phyloP scores from a whole-genome alignment of 495 filamentous ascomycete genomes.

The Neurospora sp. region DNA sequence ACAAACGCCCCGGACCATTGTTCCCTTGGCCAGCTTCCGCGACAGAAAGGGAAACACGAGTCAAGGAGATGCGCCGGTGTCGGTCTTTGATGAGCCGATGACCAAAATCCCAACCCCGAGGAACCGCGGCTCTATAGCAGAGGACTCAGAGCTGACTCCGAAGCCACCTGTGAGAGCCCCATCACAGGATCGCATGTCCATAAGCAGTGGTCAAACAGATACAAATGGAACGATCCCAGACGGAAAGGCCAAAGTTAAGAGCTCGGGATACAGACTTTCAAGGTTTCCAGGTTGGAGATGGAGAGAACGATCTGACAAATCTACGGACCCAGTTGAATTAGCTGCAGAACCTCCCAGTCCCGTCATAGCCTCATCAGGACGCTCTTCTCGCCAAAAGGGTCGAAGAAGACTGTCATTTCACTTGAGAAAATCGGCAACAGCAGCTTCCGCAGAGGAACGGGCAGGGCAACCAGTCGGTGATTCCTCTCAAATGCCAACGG shows the following conservation, averaged over 20 bases:
- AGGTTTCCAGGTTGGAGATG: conserved; percentile 9
- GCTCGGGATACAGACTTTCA: conserved; percentile 6
- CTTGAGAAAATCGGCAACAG: background rate
- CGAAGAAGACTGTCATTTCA: background rate
- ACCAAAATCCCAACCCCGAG: background rate
- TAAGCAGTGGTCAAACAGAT: background rate
- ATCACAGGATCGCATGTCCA: background rate
- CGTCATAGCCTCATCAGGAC: background rate
- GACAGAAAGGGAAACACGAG: background rate
- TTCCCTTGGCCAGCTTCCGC: background rate
- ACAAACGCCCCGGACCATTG: background rate
- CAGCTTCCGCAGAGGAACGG: background rate
- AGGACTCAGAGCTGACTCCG: background rate
- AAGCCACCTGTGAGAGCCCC: background rate
- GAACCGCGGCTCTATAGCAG: background rate
- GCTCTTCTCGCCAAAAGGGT: background rate
- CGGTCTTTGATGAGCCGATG: background rate
- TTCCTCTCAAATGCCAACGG: background rate
- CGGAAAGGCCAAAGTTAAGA: conserved; percentile 1
- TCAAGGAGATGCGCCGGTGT: background rate
- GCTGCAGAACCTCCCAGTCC: background rate
- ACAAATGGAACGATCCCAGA: background rate
- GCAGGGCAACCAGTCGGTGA: background rate
- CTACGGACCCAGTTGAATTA: background rate
- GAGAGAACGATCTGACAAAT: conserved; percentile 2